Conservation (phyloP, 2,329 filamentous ascomycete genomes). For the Fusarium equiseti region DNA sequence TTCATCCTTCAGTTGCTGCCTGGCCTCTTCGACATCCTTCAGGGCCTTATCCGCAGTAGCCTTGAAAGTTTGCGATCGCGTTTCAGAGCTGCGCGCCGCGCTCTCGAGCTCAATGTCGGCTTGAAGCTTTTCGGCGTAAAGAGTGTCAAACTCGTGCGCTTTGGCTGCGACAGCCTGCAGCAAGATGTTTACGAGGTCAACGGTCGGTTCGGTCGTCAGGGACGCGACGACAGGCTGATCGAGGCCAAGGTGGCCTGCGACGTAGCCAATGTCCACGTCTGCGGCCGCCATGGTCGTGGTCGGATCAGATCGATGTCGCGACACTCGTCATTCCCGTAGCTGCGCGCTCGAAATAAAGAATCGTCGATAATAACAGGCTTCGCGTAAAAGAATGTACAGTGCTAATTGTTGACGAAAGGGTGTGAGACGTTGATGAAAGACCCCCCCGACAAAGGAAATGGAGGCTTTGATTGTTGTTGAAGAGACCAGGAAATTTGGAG, state of each 20-base stretch:
- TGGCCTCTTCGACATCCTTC: slow-evolving; percentile 84
- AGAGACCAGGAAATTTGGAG: slow-evolving; percentile 46
- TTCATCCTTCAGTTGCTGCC: slow-evolving; percentile 84
- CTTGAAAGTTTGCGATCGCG: slow-evolving; percentile 85
- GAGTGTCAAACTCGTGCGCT: slow-evolving; percentile 82
- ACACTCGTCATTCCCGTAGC: slow-evolving; percentile 47
- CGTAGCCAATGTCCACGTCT: slow-evolving; percentile 75
- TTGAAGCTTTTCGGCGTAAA: slow-evolving; percentile 89
- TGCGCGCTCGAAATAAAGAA: slow-evolving; percentile 26
- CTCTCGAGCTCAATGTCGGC: slow-evolving; percentile 94
- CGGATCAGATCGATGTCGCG: slow-evolving; percentile 41
- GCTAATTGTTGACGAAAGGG: slow-evolving; percentile 19
- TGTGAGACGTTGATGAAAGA: slow-evolving; percentile 27
- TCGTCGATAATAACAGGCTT: background rate
- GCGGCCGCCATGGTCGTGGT: slow-evolving; percentile 57
- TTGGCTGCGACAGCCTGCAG: slow-evolving; percentile 81
- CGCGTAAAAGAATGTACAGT: background rate
- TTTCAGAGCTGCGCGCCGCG: slow-evolving; percentile 84
- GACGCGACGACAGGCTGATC: slow-evolving; percentile 72
- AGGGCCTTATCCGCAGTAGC: slow-evolving; percentile 83
- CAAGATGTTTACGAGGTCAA: slow-evolving; percentile 80
- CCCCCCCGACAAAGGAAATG: slow-evolving; percentile 41
- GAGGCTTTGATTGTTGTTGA: slow-evolving; percentile 38
- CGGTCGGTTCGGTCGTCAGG: slow-evolving; percentile 76
- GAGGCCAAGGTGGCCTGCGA: slow-evolving; percentile 78